These are phyloP conservation scores for Nakazawaea anatomiae DNA, from an alignment of 805 yeast species.

Conservation along the genomic window DNA sequence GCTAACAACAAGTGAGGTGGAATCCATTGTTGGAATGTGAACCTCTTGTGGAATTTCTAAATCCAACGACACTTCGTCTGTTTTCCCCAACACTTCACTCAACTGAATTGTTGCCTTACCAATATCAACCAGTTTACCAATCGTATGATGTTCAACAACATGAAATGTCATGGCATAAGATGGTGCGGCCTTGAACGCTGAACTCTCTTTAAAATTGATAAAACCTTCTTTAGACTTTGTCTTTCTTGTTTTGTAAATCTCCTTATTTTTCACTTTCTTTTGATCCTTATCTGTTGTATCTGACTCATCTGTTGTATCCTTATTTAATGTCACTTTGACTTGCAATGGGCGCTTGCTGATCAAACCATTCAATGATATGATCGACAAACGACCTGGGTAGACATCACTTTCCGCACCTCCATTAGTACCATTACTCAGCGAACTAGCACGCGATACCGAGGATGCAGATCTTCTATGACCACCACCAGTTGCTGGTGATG, in stretches of 20 bases:
- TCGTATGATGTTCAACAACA: slow-evolving; percentile 60
- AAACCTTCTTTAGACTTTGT: slow-evolving; percentile 43
- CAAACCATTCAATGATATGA: slow-evolving; percentile 30
- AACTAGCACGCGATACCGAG: slow-evolving; percentile 5
- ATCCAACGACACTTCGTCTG: slow-evolving; percentile 34
- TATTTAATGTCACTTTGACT: slow-evolving; percentile 48
- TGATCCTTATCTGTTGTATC: neutral
- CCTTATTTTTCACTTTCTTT: slow-evolving; percentile 36
- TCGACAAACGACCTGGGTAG: slow-evolving; percentile 48
- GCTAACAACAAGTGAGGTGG: slow-evolving; percentile 22
- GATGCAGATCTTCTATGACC: slow-evolving; percentile 6
- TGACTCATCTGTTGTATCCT: slow-evolving; percentile 22
- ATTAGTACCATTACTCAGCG: neutral
- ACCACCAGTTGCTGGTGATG: neutral
- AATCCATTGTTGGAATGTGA: neutral
- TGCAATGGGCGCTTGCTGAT: slow-evolving; percentile 27
- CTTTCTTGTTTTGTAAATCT: slow-evolving; percentile 58
- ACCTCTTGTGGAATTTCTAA: slow-evolving; percentile 30
- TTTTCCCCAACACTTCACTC: slow-evolving; percentile 40
- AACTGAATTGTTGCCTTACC: slow-evolving; percentile 54
- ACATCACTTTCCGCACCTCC: slow-evolving; percentile 23
- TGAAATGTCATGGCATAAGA: slow-evolving; percentile 55
- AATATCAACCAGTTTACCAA: slow-evolving; percentile 64
- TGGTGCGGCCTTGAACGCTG: slow-evolving; percentile 60
- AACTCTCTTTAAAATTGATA: slow-evolving; percentile 55